Conservation (phyloP, 2,329 filamentous ascomycete species). For the Coleophoma eucalyptorum region DNA sequence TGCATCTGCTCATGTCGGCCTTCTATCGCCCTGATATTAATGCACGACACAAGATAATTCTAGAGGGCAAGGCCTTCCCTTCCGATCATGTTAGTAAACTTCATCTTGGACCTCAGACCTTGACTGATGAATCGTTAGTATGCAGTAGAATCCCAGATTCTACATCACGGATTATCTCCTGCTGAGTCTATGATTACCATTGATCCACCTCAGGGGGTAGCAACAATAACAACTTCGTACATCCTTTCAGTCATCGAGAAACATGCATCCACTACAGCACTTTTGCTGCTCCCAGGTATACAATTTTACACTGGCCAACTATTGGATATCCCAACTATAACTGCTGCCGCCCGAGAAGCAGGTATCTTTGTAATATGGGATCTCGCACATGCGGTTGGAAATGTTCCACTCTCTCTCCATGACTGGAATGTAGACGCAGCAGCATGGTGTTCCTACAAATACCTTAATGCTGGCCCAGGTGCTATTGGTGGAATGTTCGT, state of each 20-base stretch:
- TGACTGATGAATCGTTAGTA: conserved; percentile 48
- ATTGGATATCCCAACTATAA: conserved; percentile 72
- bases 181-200: conserved; percentile 66
- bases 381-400: conserved; percentile 74
- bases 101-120: conserved; percentile 3
- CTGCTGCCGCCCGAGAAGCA: conserved; percentile 60
- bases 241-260: conserved; percentile 64
- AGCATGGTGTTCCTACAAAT: conserved; percentile 82
- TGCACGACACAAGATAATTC: conserved; percentile 65
- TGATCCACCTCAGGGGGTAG: conserved; percentile 47
- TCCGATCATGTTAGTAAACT: conserved; percentile 66
- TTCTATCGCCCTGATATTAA: conserved; percentile 67
- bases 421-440: conserved; percentile 78
- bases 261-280: conserved; percentile 60
- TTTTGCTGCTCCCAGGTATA: conserved; percentile 73
- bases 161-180: conserved; percentile 61
- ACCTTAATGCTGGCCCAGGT: conserved; percentile 73
- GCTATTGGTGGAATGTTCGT: conserved; percentile 72
- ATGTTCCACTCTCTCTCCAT: conserved; percentile 68
- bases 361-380: conserved; percentile 75
- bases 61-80: conserved; percentile 78
- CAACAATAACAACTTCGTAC: conserved; percentile 58
- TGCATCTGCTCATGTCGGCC: conserved; percentile 74
- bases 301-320: conserved; percentile 80
- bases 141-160: conserved; percentile 72